Evolutionary conservation across 768 basidiomycete genomes (phyloP).

Genomic region (Rhodotorula diobovata): DNA sequence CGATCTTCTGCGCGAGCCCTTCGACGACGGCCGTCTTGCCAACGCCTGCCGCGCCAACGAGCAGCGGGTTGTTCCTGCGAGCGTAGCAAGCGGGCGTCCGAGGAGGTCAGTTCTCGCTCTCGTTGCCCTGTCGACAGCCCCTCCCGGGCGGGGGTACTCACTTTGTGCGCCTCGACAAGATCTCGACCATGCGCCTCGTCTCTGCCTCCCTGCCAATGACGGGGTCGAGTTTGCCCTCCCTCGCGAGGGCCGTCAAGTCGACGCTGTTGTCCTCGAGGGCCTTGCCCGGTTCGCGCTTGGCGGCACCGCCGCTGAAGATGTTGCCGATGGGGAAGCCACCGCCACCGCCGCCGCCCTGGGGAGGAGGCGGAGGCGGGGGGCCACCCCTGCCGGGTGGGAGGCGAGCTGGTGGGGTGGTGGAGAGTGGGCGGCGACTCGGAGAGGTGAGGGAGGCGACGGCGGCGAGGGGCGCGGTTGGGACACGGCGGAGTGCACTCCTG

Average conservation of each 20-base stretch:
- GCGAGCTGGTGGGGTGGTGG: background rate
- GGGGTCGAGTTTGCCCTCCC: constrained; percentile 41
- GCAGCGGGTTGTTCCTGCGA: constrained; percentile 84
- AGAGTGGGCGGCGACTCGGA: background rate
- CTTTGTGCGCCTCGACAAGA: constrained; percentile 53
- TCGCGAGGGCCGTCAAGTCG: constrained; percentile 49
- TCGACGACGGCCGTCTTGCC: constrained; percentile 75
- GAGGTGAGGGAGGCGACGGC: background rate
- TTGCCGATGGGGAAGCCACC: constrained; percentile 38
- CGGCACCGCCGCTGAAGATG: constrained; percentile 35
- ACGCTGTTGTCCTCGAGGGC: constrained; percentile 22
- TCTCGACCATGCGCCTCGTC: constrained; percentile 32
- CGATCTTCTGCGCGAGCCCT: constrained; percentile 88
- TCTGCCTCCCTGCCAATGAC: constrained; percentile 36
- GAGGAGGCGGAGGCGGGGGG: background rate
- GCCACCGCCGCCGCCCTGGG: constrained; percentile 2
- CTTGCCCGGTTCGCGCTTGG: constrained; percentile 31
- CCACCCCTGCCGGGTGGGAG: background rate
- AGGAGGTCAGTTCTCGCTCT: too few species aligned
- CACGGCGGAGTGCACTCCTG: background rate
- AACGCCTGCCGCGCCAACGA: constrained; percentile 72
- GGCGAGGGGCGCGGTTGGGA: background rate
- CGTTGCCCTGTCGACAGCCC: too few species aligned
- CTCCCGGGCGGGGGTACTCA: too few species aligned
- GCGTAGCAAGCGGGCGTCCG: background rate